These are phyloP conservation scores for Cyberlindnera maritima DNA, from an alignment of 805 yeast genomes.

Conservation along the genomic window DNA sequence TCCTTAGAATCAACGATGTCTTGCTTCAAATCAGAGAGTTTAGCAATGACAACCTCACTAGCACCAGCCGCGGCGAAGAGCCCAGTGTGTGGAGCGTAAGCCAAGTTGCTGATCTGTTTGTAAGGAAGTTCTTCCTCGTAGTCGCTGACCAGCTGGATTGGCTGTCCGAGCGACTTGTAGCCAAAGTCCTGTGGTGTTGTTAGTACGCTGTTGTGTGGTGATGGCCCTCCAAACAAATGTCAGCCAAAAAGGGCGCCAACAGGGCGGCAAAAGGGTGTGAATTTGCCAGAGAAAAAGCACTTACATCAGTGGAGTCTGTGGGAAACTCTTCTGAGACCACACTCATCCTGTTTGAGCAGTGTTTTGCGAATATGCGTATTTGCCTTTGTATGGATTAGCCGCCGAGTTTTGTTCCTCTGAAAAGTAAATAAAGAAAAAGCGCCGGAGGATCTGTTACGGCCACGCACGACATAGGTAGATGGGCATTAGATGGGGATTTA, in stretches of 20 bases:
- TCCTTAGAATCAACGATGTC: constrained; percentile 24
- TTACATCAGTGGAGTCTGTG: constrained; percentile 19
- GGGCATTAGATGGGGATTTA: too few species aligned
- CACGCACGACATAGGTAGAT: too few species aligned
- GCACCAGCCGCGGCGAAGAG: constrained; percentile 40
- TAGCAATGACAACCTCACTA: constrained; percentile 34
- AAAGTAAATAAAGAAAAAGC: constrained; percentile 1
- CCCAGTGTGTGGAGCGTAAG: constrained; percentile 32
- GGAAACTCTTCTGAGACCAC: constrained; percentile 20
- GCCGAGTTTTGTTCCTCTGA: not conserved
- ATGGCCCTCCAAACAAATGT: not conserved
- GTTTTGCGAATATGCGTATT: not conserved
- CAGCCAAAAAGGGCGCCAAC: too few species aligned
- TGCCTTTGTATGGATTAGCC: not conserved
- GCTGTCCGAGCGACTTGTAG: constrained; percentile 36
- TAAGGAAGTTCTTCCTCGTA: constrained; percentile 36
- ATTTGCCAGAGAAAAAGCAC: constrained; percentile 3
- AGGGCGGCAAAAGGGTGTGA: too few species aligned
- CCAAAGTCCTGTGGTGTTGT: constrained; percentile 37
- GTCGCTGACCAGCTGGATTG: constrained; percentile 32
- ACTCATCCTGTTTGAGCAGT: constrained; percentile 14
- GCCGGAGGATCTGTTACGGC: not conserved
- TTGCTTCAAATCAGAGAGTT: constrained; percentile 32
- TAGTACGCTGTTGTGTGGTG: constrained; percentile 7
- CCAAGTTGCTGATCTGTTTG: constrained; percentile 35